Conservation (phyloP, 495 filamentous ascomycete genomes). For the Aspergillus egyptiacus region DNA sequence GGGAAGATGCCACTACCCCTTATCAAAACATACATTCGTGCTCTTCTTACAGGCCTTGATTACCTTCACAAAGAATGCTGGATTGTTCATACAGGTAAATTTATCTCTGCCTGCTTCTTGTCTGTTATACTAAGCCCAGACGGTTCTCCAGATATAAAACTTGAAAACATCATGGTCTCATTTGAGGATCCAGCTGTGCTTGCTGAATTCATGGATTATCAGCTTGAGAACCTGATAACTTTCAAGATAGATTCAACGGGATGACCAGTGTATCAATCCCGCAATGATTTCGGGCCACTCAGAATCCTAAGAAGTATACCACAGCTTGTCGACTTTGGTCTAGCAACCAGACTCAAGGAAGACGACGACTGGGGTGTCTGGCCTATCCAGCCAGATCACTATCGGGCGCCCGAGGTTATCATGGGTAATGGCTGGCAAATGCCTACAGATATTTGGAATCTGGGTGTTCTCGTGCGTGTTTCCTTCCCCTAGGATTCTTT, state of each 20-base stretch:
- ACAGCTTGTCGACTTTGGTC: slow-evolving; percentile 85
- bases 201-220: slow-evolving; percentile 32
- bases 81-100: slow-evolving; percentile 33
- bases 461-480: slow-evolving; percentile 44
- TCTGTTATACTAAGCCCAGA: slow-evolving; percentile 21
- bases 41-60: slow-evolving; percentile 39
- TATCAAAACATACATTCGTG: slow-evolving; percentile 33
- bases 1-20: slow-evolving; percentile 29
- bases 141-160: slow-evolving; percentile 38
- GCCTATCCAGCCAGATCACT: slow-evolving; percentile 42
- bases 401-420: slow-evolving; percentile 44
- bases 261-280: slow-evolving; percentile 33
- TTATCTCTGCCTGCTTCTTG: slow-evolving; percentile 16
- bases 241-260: slow-evolving; percentile 33
- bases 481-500: slow-evolving; percentile 17
- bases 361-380: slow-evolving; percentile 32
- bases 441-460: slow-evolving; percentile 42
- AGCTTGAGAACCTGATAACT: slow-evolving; percentile 34
- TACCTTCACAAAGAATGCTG: slow-evolving; percentile 40
- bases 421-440: slow-evolving; percentile 40
- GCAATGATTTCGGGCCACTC: slow-evolving; percentile 38
- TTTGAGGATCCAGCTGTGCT: slow-evolving; percentile 41
- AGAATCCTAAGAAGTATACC: slow-evolving; percentile 30
- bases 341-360: slow-evolving; percentile 59
- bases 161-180: slow-evolving; percentile 42